Conservation (phyloP, 106 monocot species). For the Amphibolis antarctica region DNA sequence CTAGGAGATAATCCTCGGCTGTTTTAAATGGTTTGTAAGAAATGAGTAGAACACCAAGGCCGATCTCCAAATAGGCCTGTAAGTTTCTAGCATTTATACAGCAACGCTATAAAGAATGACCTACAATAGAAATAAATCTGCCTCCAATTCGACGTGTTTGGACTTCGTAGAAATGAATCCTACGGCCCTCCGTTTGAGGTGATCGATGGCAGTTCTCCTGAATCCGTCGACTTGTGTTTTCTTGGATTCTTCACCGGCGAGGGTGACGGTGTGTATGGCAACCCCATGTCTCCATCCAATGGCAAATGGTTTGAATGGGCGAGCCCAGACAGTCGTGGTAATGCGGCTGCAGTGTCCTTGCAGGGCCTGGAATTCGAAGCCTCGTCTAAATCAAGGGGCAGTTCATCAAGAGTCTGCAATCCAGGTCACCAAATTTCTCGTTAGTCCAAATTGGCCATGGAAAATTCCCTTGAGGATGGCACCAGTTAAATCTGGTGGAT, state of each 20-base stretch:
- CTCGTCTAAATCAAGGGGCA: constrained; percentile 25
- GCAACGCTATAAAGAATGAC: neutral
- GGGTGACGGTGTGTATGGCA: neutral
- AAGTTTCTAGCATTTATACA: neutral
- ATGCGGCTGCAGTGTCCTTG: neutral
- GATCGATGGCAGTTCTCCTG: neutral
- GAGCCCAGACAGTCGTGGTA: neutral
- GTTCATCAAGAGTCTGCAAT: constrained; percentile 21
- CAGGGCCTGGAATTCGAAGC: constrained; percentile 14
- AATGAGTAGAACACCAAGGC: too few species aligned
- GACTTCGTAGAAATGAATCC: neutral
- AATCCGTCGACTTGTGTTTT: constrained; percentile 6
- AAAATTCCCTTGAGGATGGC: too few species aligned
- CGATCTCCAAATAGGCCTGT: neutral
- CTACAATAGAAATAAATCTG: neutral
- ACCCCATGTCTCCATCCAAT: constrained; percentile 4
- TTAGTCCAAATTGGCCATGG: neutral
- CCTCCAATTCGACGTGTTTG: neutral
- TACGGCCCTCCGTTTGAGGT: constrained; percentile 1
- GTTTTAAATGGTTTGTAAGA: too few species aligned
- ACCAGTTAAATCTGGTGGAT: too few species aligned
- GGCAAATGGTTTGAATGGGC: neutral
- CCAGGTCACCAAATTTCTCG: neutral
- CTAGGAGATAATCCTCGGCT: too few species aligned
- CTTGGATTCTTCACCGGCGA: neutral